Evolutionary conservation across 257 asterid genomes (phyloP).

Genomic region (Jacaranda mimosifolia): DNA sequence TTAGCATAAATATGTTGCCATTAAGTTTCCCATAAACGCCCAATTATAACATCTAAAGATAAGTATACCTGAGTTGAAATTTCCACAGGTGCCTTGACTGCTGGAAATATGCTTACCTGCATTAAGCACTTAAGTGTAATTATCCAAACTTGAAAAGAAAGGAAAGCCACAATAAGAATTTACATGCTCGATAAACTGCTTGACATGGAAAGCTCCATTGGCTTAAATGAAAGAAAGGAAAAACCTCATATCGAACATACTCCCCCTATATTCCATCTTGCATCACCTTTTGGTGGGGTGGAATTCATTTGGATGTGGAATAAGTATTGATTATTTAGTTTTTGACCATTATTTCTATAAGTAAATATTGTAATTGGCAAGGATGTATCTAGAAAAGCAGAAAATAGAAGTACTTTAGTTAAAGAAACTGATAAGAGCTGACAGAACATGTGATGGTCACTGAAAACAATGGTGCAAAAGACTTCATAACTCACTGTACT

Average conservation of each 20-base stretch:
- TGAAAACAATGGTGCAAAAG: neutral
- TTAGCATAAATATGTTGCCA: neutral
- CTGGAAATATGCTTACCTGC: constrained; percentile 90
- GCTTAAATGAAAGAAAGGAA: neutral
- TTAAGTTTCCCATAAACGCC: neutral
- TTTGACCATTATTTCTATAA: neutral
- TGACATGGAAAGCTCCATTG: constrained; percentile 14
- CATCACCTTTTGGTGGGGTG: neutral
- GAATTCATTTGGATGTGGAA: neutral
- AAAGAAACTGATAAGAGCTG: constrained; percentile 2
- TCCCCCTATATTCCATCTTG: neutral
- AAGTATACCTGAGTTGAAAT: constrained; percentile 80
- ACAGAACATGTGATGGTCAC: constrained; percentile 3
- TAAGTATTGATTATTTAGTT: neutral
- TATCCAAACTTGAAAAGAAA: constrained; percentile 14
- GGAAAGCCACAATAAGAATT: constrained; percentile 8
- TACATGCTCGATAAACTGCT: constrained; percentile 14
- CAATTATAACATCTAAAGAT: neutral
- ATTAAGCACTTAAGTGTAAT: constrained; percentile 31
- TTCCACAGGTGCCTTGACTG: constrained; percentile 92
- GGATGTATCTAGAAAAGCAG: neutral
- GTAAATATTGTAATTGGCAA: neutral
- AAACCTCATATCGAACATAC: neutral
- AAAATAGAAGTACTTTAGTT: neutral
- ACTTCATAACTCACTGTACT: constrained; percentile 19